Base-by-base conservation (phyloP, 495 filamentous ascomycete species). In the Pseudevernia furfuracea region DNA sequence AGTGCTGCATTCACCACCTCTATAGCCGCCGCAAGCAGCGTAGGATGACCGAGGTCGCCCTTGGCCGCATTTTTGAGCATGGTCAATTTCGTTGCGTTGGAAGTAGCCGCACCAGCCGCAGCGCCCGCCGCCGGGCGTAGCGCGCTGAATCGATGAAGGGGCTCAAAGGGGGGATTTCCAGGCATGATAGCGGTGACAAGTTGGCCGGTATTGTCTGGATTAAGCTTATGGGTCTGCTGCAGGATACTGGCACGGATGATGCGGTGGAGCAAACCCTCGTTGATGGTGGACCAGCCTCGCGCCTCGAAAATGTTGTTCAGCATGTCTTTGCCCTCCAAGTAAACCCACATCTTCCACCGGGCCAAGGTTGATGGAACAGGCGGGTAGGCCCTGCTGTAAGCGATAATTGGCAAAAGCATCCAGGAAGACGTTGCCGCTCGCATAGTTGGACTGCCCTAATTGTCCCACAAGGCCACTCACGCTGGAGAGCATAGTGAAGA, bases 201-300 rank as follows among this genome's bases (percentile, higher is more conserved):
- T 41, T 41, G 38, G 38, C 38, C 38, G 38, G 38, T 41, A 41
- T 41, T 41, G 38, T 41, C 38, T 41, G 38, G 38, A 14, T 41
- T 41, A 41, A 41, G 38, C 38, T 41, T 41, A 41, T 41, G 38
- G 38, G 38, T 41, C 38, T 41, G 38, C 38, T 41, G 38, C 38
- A 41, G 38, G 38, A 41, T 41, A 14, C 38, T 41, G 6, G 38
- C 38, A 41, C 41, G 64, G 68, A 71, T 21, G 17, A 44, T 44
- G 15, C 17, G 14, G 41, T 44, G 41, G 41, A 44, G 17, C 17
- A 44, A 21, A 21, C 41, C 41, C 17, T 44, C 41, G 17, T 44
- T 44, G 41, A 44, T 44, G 17, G 17, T 19, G 17, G 41, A 21
- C 41, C 41, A 21, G 14, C 17, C 41, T 19, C 15, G 15, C 1